Base-by-base conservation (phyloP, 495 filamentous ascomycete genomes). In the Lasiosphaeria hispida region DNA sequence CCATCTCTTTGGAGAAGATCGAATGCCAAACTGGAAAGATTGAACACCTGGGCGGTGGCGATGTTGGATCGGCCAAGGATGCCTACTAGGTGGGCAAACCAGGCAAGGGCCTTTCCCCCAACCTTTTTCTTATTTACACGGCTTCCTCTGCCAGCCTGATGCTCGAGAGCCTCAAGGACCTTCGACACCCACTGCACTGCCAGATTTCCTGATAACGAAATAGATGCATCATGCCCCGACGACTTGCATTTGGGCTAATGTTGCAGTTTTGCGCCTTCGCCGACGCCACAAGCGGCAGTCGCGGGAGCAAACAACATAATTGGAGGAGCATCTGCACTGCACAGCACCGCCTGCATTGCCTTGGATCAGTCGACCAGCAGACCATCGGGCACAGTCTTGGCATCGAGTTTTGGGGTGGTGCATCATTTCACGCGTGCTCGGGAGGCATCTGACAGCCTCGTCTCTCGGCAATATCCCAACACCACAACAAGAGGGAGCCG, bases 401-500 rank as follows among this genome's bases (percentile, higher is more conserved):
- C 44, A 33, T n/a, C 18, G 1, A 23, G n/a, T n/a, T 30, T 2
- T 30, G 44, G 44, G 44, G 44, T 4, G 44, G 15, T 33, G 10
- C 44, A 30, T 48, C 4, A 48, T 48, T 17, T 1, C 23, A 30
- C 23, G 23, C 5, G 23, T 30, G 23, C 15, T 1, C 44, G 6
- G 18, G 44, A 48, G 18, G 18, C 44, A 48, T 30, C 44, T 8
- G 10, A 48, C 44, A 48, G 44, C 44, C 44, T 48, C 30, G 44
- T 33, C 17, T 33, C 13, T 23, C 8, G 3, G 44, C 2, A 5
- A n/a, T n/a, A n/a, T n/a, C n/a, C n/a, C 23, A 19, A 2, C 44
- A 19, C 44, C 7, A 19, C 3, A 48, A 48, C 44, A 1, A 6
- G 10, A 48, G 44, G 19, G 19, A 48, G 7, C n/a, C n/a, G n/a